These are phyloP conservation scores for Sugiyamaella novakii DNA, from an alignment of 1,139 yeast species.

Conservation along the genomic window DNA sequence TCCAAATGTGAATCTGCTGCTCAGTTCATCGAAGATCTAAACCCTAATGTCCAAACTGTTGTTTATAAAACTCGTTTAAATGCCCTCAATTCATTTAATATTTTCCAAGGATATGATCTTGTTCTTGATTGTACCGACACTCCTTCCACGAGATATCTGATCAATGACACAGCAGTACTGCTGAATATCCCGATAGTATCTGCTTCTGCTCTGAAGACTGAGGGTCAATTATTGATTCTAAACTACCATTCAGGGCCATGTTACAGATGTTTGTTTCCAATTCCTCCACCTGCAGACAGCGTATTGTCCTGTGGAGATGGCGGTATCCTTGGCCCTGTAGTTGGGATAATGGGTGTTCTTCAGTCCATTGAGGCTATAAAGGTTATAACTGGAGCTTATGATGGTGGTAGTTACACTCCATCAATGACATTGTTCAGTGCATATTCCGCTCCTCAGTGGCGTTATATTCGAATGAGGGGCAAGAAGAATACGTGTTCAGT, in stretches of 20 bases:
- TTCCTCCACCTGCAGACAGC: constrained; percentile 82
- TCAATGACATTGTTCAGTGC: constrained; percentile 73
- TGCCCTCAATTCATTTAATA: constrained; percentile 61
- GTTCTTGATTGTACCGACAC: constrained; percentile 94
- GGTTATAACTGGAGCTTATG: constrained; percentile 61
- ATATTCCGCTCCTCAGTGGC: constrained; percentile 66
- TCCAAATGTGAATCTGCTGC: constrained; percentile 80
- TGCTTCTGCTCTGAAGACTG: constrained; percentile 89
- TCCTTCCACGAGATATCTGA: constrained; percentile 81
- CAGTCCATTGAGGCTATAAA: constrained; percentile 91
- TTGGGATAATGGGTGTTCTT: constrained; percentile 84
- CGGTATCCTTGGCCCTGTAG: constrained; percentile 94
- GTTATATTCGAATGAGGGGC: constrained; percentile 80
- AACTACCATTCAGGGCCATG: constrained; percentile 83
- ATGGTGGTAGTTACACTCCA: constrained; percentile 54
- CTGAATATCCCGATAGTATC: constrained; percentile 74
- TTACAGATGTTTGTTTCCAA: constrained; percentile 89
- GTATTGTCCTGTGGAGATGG: constrained; percentile 91
- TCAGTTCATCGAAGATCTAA: constrained; percentile 52
- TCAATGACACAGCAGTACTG: constrained; percentile 81
- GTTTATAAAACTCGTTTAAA: constrained; percentile 57
- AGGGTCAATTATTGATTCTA: constrained; percentile 82
- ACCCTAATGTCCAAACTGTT: constrained; percentile 63
- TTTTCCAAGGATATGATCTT: constrained; percentile 66
- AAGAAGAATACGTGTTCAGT: constrained; percentile 61